Evolutionary conservation across 2,329 filamentous ascomycete genomes (phyloP).

Genomic region (Cladosporium sp.): DNA sequence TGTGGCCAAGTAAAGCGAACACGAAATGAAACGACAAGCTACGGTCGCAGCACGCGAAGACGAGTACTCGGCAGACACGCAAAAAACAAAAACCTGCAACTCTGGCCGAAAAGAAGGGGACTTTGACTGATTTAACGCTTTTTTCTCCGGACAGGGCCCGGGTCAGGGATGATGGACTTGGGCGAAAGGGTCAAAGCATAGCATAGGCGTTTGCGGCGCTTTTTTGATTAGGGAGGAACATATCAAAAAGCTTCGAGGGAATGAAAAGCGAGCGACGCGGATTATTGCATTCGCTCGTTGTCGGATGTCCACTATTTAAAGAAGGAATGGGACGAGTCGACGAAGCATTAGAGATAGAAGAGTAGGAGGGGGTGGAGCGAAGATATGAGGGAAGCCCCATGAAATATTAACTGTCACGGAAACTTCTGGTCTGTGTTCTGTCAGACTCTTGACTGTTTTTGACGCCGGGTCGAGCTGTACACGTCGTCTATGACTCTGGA

Average conservation of each 20-base stretch:
- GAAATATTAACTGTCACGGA: conserved; percentile 8
- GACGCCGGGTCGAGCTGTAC: not conserved
- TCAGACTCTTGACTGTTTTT: not conserved
- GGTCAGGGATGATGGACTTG: conserved; percentile 8
- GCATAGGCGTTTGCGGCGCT: conserved; percentile 29
- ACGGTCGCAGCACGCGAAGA: conserved; percentile 12
- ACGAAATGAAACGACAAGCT: conserved; percentile 13
- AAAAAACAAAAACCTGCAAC: too few species aligned
- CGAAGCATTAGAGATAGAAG: conserved; percentile 9
- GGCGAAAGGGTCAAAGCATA: conserved; percentile 24
- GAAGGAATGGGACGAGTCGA: conserved; percentile 3
- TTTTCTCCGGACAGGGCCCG: conserved; percentile 14
- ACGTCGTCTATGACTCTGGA: not conserved
- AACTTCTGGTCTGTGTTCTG: not conserved
- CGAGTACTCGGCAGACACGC: not conserved
- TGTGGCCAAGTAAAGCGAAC: conserved; percentile 46
- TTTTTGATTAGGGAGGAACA: conserved; percentile 11
- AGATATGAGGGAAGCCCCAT: not conserved
- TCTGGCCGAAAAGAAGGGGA: not conserved
- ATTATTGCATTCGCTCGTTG: not conserved
- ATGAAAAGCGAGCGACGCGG: conserved; percentile 1
- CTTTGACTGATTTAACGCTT: conserved; percentile 11
- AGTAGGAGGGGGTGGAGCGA: not conserved
- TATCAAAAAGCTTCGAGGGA: conserved; percentile 11
- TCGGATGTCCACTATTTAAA: conserved; percentile 6